Base-by-base conservation (phyloP, 2,329 filamentous ascomycete species). In the Pseudogymnoascus sp. region DNA sequence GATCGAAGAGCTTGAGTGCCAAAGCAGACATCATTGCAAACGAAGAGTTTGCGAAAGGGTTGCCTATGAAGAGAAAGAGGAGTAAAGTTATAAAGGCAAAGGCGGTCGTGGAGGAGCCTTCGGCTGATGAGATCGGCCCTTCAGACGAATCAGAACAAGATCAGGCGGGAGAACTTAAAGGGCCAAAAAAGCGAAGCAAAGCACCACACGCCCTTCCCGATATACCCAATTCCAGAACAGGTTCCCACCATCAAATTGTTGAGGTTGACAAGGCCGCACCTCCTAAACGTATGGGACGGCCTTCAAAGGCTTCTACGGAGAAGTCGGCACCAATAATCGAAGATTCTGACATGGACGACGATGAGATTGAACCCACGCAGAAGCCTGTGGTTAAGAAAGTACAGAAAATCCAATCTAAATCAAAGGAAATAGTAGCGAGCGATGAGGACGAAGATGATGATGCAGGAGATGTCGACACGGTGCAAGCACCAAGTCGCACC, bases 1-100 rank as follows among this genome's bases (percentile, higher is more conserved):
- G 63, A 14, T 37, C 63, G 21, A 63, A 64, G 61, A 64, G 61
- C 38, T 38, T 59, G 50, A 60, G 47, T 8, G 56, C 62, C n/a
- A 38, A 63, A 62, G 35, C 59, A 29, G 50, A 53, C 13, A 38
- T 61, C 6, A 11, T 61, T 38, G 21, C 50, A 26, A 37, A 64
- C 31, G 37, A 50, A 19, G n/a, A 38, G 29, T 47, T 64, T 33
- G 35, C 59, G 16, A 61, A 40, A 19, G 38, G 38, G 35, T 11
- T 42, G 19, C 35, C 59, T 26, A 38, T 42, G 33, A 40, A 40
- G 59, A 42, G 21, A 16, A 61, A 40, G 35, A 61, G n/a, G 38
- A 61, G 11, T 16, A 42, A 61, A 31, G 2, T 31, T 26, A 42
- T 13, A 1, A 61, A 61, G 59, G 14, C 13, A 14, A 61, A 61